Evolutionary conservation across 768 basidiomycete genomes (phyloP), one percentile per base, ranked within the genome.

Genomic region (Pholiota microspora): DNA sequence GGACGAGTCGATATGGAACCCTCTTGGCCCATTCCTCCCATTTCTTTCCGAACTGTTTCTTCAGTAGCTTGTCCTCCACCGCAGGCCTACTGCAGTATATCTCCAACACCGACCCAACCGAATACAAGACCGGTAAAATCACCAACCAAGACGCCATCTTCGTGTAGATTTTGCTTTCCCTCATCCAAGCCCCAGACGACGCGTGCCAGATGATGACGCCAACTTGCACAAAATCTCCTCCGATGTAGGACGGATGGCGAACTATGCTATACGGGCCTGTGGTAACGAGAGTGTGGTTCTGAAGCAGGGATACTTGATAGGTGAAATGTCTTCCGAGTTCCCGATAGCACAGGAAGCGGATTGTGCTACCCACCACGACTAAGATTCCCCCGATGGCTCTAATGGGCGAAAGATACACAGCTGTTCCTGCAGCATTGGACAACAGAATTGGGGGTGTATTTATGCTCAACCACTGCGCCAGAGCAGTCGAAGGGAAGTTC

Each of bases 271-370:
- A 72, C 7, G 72, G 69, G 0, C 72, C 70, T 1, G 55, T 60
- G 8, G 66, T 71, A 15, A 74, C 52, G 21, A 72, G 61, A 9
- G 50, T 60, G 35, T 67, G 65, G 25, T 63, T 54, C 16, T 59
- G 54, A 24, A 59, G 56, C 10, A 66, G 60, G 54, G 67, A 68
- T 29, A 75, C 59, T 40, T 76, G 68, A 53, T 75, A 76, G 23
- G 75, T 78, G 65, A 77, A 77, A 16, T 69, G 58, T 15, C 53
- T 31, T 21, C 73, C 75, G 16, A 79, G 64, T 21, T 61, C 60
- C 21, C 56, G 69, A 59, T 71, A 77, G 55, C 72, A 42, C 21
- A 10, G 16, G 23, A 9, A 42, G 4, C 40, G 40, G 40, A 42
- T 42, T 23, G 16, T 2, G 9, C 48, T 49, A 6, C 48, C 48